Base-by-base conservation (phyloP, 306 rosid genomes). In the Canavalia ensiformis region DNA sequence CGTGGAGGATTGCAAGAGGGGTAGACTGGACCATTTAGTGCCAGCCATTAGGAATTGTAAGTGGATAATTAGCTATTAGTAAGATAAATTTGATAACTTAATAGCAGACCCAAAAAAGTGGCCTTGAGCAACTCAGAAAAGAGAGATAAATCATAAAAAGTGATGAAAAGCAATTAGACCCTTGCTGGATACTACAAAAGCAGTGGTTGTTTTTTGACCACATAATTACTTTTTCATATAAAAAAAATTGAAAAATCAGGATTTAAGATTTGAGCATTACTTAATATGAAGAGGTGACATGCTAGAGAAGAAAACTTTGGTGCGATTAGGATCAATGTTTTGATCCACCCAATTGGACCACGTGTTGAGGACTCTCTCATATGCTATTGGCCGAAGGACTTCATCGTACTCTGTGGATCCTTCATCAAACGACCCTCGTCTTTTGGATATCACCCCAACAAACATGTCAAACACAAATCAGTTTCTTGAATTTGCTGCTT, bases 261-360 rank as follows among this genome's bases (percentile, higher is more conserved):
- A 4, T 18, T 8, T 30, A 30, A 11, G 76, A 73, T 8, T 45
- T 10, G 73, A 67, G 67, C 45, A 56, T 90, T 90, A 95, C 99
- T 89, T 95, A 89, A 95, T 91, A 76, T 95, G 99, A 51, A 93
- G 98, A 82, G 99, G 99, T 25, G 99, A 95, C 94, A 83, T 93
- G 96, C 96, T 91, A 56, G 49, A 82, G 83, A 95, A 95, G 86
- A 93, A 95, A 59, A 95, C 91, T 1, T 85, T 89, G 72, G 99
- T 95, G 4, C 89, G 91, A 39, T 88, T 89, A 28, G 97, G 93
- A 82, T 95, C 86, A 31, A 95, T 85, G 79, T 95, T 93, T 42
- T 84, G 55, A 31, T 93, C 91, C 25, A 91, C 96, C 97, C 95
- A 95, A 63, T 81, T 89, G 8, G 94, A 87, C 99, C 99, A 95